Evolutionary conservation across 768 basidiomycete species (phyloP).

Genomic region (Termitomyces sp.): DNA sequence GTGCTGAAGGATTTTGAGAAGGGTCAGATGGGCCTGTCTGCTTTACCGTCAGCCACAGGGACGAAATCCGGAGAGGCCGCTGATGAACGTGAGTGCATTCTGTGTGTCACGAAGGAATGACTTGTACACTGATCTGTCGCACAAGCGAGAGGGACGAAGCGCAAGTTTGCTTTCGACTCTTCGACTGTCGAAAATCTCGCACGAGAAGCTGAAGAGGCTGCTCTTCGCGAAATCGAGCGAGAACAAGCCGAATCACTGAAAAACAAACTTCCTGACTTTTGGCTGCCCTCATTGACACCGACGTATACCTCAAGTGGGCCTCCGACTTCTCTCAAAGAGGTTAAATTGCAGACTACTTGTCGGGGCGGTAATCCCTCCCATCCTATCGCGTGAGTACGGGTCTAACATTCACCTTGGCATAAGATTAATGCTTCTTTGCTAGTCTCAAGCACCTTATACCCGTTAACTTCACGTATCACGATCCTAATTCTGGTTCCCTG

Average conservation of each 20-base stretch:
- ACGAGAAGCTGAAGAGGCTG: slow-evolving; percentile 83
- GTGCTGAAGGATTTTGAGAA: slow-evolving; percentile 88
- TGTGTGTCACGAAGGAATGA: not conserved
- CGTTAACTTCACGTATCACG: slow-evolving; percentile 68
- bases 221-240: slow-evolving; percentile 72
- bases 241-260: slow-evolving; percentile 84
- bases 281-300: slow-evolving; percentile 92
- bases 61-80: slow-evolving; percentile 32
- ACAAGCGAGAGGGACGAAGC: slow-evolving; percentile 1
- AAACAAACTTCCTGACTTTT: slow-evolving; percentile 92
- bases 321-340: slow-evolving; percentile 64
- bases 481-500: slow-evolving; percentile 12
- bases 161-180: slow-evolving; percentile 45
- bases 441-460: slow-evolving; percentile 82
- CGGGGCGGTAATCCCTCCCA: slow-evolving; percentile 77
- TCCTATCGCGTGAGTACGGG: slow-evolving; percentile 58
- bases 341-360: slow-evolving; percentile 87
- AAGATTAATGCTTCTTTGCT: not conserved
- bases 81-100: slow-evolving; percentile 24
- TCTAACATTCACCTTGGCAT: not conserved
- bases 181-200: slow-evolving; percentile 65
- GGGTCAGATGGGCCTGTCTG: slow-evolving; percentile 70
- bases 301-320: slow-evolving; percentile 60
- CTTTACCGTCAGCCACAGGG: slow-evolving; percentile 27
- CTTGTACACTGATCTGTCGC: not conserved